phyloP scores from a whole-genome alignment of 352 stramenopile genomes.

The Phytophthora brassicae region DNA sequence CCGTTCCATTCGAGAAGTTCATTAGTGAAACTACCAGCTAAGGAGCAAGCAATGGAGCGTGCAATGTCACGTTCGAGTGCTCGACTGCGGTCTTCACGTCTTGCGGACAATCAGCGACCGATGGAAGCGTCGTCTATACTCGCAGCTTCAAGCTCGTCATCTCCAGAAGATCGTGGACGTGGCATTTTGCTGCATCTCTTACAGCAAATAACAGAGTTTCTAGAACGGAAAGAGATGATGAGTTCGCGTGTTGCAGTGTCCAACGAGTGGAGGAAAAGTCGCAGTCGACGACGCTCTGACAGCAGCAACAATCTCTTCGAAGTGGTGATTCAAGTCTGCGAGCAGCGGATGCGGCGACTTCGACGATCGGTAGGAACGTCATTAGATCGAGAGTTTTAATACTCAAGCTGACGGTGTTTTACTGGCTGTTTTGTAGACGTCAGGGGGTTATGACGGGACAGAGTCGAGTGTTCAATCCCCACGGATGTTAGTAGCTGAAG shows the following conservation, averaged over 20 bases:
- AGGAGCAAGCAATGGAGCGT: constrained; percentile 23
- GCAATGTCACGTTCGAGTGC: constrained; percentile 15
- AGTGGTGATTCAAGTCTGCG: constrained; percentile 54
- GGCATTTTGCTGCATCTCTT: constrained; percentile 50
- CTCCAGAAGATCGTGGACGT: constrained; percentile 25
- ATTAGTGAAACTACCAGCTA: constrained; percentile 21
- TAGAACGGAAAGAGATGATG: constrained; percentile 51
- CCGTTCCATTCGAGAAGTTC: constrained; percentile 9
- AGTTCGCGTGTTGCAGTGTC: constrained; percentile 30
- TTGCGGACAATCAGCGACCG: constrained; percentile 23
- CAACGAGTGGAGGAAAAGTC: constrained; percentile 28
- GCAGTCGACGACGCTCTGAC: constrained; percentile 22
- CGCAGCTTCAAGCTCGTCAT: constrained; percentile 4
- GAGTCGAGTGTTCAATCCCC: constrained; percentile 33
- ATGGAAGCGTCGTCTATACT: constrained; percentile 7
- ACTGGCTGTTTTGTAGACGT: constrained; percentile 17
- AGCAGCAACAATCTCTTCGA: constrained; percentile 46
- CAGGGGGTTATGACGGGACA: constrained; percentile 16
- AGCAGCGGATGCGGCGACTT: constrained; percentile 49
- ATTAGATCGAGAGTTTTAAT: background rate
- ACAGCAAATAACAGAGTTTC: constrained; percentile 53
- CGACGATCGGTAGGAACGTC: constrained; percentile 20
- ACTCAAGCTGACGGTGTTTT: background rate
- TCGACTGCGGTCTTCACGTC: constrained; percentile 15
- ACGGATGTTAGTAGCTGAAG: constrained; percentile 54